Base-by-base conservation (phyloP, 2,329 filamentous ascomycete species). In the Aureobasidium sp. region DNA sequence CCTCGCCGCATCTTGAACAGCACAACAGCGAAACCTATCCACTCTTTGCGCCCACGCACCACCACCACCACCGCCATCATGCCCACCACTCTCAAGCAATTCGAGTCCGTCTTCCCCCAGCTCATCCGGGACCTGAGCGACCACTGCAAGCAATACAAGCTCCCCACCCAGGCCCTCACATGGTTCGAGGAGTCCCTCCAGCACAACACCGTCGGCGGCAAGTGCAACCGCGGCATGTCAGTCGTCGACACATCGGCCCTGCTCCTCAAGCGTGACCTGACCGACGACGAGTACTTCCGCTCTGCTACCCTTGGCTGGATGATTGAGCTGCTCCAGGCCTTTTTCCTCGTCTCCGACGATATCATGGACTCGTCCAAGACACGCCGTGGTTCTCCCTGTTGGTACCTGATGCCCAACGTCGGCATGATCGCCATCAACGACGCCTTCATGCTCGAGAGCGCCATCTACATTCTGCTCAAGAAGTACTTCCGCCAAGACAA, bases 361-460 rank as follows among this genome's bases (percentile, higher is more conserved):
- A 97, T 99, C 71, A 99, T 99, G 94, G 94, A 99, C 79, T 78
- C 83, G 70, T 95, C 89, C 75, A 94, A 96, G 76, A 99, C 94
- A 62, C 91, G 94, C 64, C 91, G 94, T 68, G 92, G 93, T 65
- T 85, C 88, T 77, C 92, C 94, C 45, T 99, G 94, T 81, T 99
- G 94, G 94, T 99, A 97, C 80, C 88, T 88, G 64, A 87, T 91
- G 67, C 85, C 90, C 35, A 86, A 88, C 53, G 92, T 99, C 45
- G 93, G 93, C 75, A 92, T 95, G 87, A 84, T 97, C 67, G 93
- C 94, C 73, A 97, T 99, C 83, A 99, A 99, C 82, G 94, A 99
- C 74, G 86, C 93, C 66, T 96, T 97, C 81, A 86, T 97, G 85
- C 88, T 99, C 70, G 94, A 97, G 79, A 80, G 88, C 15, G 80